These are phyloP conservation scores for Sarocladiaceae sp. DNA, from an alignment of 2,329 filamentous ascomycete genomes.

Conservation along the genomic window DNA sequence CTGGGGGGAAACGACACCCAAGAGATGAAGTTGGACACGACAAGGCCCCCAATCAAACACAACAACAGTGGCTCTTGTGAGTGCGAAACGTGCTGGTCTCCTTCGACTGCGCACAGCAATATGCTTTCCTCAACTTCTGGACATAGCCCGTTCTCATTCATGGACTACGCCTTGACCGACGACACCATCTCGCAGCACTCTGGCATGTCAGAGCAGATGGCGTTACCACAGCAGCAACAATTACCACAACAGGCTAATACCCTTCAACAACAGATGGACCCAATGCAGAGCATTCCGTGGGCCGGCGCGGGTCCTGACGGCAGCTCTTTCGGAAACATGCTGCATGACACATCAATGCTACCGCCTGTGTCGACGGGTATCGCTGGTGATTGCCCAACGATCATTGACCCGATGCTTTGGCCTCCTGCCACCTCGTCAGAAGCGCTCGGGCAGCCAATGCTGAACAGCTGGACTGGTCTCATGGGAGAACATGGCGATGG, in stretches of 20 bases:
- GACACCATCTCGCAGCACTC: background rate
- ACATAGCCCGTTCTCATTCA: constrained; percentile 6
- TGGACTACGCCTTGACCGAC: background rate
- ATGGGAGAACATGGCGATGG: background rate
- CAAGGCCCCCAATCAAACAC: background rate
- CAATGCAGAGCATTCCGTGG: constrained; percentile 8
- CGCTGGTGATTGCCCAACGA: background rate
- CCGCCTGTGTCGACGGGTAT: background rate
- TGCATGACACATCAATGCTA: background rate
- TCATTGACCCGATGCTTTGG: constrained; percentile 6
- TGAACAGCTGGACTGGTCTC: constrained; percentile 5
- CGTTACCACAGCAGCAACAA: too few species aligned
- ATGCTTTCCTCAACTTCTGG: constrained; percentile 1
- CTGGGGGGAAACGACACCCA: background rate
- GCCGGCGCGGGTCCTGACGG: background rate
- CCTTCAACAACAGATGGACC: constrained; percentile 6
- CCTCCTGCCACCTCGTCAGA: background rate
- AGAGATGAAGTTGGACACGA: background rate
- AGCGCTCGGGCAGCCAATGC: constrained; percentile 2
- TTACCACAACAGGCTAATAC: background rate
- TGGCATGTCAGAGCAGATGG: background rate
- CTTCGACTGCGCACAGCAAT: constrained; percentile 1
- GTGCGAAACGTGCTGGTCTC: constrained; percentile 2
- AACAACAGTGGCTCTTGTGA: constrained; percentile 1
- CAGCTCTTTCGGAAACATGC: background rate